Conservation (phyloP, 345 rosid genomes). For the Excoecaria agallocha region DNA sequence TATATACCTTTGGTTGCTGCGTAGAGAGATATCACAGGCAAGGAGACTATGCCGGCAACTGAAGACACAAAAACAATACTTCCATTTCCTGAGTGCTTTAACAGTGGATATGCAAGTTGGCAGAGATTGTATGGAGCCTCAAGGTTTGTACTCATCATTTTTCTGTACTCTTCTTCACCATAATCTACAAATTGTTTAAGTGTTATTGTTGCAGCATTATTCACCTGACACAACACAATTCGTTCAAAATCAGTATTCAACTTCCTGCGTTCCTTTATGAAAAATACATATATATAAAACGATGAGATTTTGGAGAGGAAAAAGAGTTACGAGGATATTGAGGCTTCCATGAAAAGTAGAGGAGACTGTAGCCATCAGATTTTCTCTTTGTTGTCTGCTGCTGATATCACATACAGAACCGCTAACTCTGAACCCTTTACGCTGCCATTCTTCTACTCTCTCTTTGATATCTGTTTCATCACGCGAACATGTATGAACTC, state of each 20-base stretch:
- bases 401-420: conserved; percentile 18
- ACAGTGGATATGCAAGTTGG: conserved; percentile 53
- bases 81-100: conserved; percentile 50
- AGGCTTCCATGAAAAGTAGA: conserved; percentile 18
- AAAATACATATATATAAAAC: too few relatives aligned
- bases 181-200: conserved; percentile 11
- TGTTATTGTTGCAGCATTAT: conserved; percentile 28
- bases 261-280: too few relatives aligned
- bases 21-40: neutral
- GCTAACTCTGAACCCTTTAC: conserved; percentile 11
- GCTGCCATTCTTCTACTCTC: conserved; percentile 12
- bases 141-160: conserved; percentile 41
- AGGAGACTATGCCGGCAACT: neutral
- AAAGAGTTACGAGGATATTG: conserved; percentile 16
- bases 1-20: conserved; percentile 17
- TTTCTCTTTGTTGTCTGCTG: conserved; percentile 6
- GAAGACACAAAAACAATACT: conserved; percentile 43
- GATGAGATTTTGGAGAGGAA: too few relatives aligned
- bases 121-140: conserved; percentile 56
- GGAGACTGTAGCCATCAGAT: conserved; percentile 9
- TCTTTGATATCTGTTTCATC: conserved; percentile 12
- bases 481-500: conserved; percentile 15
- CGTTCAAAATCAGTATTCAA: too few relatives aligned
- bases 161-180: conserved; percentile 37
- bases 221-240: conserved; percentile 25